Evolutionary conservation across 305 asterid genomes (phyloP), one percentile per base, ranked within the genome.

Genomic region (Rubia tinctorum): DNA sequence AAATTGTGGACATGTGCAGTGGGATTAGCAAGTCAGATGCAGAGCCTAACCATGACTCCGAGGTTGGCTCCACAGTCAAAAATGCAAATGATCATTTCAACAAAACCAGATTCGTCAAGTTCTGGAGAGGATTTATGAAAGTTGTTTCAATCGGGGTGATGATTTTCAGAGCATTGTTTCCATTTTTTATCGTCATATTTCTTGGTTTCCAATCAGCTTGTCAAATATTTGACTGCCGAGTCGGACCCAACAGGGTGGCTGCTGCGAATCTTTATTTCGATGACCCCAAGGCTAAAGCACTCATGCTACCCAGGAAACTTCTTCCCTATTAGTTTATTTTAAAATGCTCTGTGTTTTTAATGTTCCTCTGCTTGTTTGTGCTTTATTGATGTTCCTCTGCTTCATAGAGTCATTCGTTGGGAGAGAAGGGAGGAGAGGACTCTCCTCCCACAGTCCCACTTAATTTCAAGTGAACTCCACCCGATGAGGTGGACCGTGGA

Each of bases 251-350:
- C 4, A 3, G 40, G 27, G 56, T 30, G 10, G 39, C 11, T 11
- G 60, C 59, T 7, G n/a, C 39, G 9, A 10, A 47, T 25, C 44
- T 47, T 25, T 15, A 45, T n/a, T 15, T 8, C 23, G 61, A 47
- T 4, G 14, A 22, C 11, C 23, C 61, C n/a, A 14, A 25, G 59
- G 61, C 58, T 45, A 68, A n/a, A 25, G 59, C 9, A 51, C 14
- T 68, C 43, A 23, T 47, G 61, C 44, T 68, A 47, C 72, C 72
- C 4, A 30, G 72, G 72, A 68, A 68, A 49, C 12, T 68, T 1
- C 42, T 45, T 27, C 72, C 25, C 12, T 44, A 68, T 68, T 45
- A 20, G 12, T 22, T 47, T 12, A 10, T 4, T 47, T 47, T 12
- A 47, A 12, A 11, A 47, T 47, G 55, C 34, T 30, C 34, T n/a